Percentiles rank a stretch among this genome's conserved stretches.
These are phyloP conservation scores for Pyrenula massariospora DNA, from an alignment of 495 filamentous ascomycete species.

Conservation along the genomic window DNA sequence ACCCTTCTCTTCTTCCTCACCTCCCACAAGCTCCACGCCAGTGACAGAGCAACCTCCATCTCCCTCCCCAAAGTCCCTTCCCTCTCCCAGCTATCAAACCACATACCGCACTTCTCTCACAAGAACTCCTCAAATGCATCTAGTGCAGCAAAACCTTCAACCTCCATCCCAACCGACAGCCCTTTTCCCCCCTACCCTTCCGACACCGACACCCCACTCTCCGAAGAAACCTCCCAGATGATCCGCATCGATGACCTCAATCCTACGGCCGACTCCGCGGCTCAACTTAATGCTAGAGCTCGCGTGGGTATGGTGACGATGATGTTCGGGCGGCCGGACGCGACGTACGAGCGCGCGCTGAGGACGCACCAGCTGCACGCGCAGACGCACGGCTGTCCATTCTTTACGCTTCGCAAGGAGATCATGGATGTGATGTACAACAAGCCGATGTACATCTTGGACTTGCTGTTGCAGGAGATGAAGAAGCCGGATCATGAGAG, in stretches of 20 bases:
- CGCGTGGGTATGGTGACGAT: constrained; percentile 12
- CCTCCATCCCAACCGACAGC: neutral
- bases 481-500: constrained; percentile 32
- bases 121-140: neutral
- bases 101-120: neutral
- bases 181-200: neutral
- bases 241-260: neutral
- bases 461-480: constrained; percentile 34
- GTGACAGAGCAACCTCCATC: neutral
- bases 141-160: neutral
- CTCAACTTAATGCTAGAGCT: neutral
- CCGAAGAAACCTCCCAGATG: neutral
- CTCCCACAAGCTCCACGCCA: neutral
- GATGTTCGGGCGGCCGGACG: constrained; percentile 8
- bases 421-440: constrained; percentile 22
- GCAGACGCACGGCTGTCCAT: constrained; percentile 7
- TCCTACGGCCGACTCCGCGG: neutral
- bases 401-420: constrained; percentile 5
- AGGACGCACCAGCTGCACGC: constrained; percentile 10
- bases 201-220: neutral
- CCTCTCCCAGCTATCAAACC: neutral
- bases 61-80: neutral
- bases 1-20: neutral
- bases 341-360: constrained; percentile 11
- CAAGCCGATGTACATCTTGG: constrained; percentile 37